Conservation (phyloP, 139 green algal genomes). For the Micractinium sp. region DNA sequence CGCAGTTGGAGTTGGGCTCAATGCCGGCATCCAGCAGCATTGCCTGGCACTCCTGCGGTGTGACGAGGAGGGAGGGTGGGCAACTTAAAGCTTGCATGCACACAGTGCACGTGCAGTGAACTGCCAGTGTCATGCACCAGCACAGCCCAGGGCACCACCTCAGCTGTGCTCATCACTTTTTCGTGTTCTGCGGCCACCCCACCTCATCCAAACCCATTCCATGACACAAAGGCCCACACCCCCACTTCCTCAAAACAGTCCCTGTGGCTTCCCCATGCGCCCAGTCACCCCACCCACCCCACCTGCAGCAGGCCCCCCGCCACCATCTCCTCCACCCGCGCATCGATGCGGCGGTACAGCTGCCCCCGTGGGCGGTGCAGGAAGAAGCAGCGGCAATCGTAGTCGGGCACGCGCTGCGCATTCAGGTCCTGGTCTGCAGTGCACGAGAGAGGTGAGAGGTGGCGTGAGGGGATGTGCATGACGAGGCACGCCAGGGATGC, state of each 20-base stretch:
- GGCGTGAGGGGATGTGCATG: neutral
- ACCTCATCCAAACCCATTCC: neutral
- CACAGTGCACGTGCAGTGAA: no score
- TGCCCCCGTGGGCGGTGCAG: conserved; percentile 70
- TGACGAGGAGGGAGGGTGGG: neutral
- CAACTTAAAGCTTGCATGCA: no score
- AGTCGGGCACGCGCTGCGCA: conserved; percentile 49
- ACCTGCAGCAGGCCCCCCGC: conserved; percentile 50
- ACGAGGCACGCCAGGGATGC: no score
- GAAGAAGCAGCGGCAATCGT: conserved; percentile 85
- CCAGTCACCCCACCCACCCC: neutral
- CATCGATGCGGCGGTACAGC: conserved; percentile 81
- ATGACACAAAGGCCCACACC: neutral
- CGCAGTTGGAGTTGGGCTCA: conserved; percentile 57
- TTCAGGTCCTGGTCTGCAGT: conserved; percentile 44
- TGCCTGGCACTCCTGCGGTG: conserved; percentile 49
- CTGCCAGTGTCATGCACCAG: no score
- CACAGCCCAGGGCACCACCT: no score
- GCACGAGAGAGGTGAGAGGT: neutral
- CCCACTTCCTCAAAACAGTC: no score
- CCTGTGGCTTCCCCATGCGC: neutral
- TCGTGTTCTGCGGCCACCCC: no score
- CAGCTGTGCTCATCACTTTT: no score
- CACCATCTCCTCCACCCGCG: conserved; percentile 85
- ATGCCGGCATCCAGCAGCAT: conserved; percentile 63